Percentiles rank a stretch among this genome's conserved stretches.
phyloP scores from a whole-genome alignment of 768 basidiomycete genomes.

The Thelephora ganbajun region DNA sequence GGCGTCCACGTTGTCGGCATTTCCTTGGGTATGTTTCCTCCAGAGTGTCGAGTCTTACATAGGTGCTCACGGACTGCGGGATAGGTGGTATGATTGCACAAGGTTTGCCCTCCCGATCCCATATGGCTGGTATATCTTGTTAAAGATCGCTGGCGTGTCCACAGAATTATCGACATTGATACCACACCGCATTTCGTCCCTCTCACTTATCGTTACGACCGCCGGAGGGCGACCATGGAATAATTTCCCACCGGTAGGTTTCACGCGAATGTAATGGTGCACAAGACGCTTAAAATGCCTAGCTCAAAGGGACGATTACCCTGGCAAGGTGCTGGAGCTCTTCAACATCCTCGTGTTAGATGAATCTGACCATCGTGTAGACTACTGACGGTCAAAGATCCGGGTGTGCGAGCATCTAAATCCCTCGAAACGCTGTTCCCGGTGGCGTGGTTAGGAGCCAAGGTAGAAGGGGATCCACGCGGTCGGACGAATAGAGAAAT shows the following conservation, averaged over 20 bases:
- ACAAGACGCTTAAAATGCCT: background rate
- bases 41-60: too few relatives aligned
- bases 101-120: conserved; percentile 23
- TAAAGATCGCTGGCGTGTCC: conserved; percentile 3
- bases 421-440: conserved; percentile 49
- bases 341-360: background rate
- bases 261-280: background rate
- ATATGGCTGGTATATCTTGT: background rate
- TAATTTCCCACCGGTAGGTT: conserved; percentile 51
- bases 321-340: background rate
- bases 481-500: conserved; percentile 54
- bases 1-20: conserved; percentile 59
- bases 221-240: conserved; percentile 43
- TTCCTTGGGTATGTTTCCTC: conserved; percentile 30
- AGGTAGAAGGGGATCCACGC: conserved; percentile 34
- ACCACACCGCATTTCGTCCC: conserved; percentile 50
- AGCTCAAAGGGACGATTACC: conserved; percentile 10
- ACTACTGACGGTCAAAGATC: conserved; percentile 22
- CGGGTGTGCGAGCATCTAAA: conserved; percentile 31
- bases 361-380: conserved; percentile 20
- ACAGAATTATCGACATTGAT: conserved; percentile 57
- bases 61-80: too few relatives aligned
- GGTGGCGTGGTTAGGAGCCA: conserved; percentile 40
- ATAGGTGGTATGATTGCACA: conserved; percentile 69
- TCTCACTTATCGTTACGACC: conserved; percentile 57